A percentile compares a stretch with the other conserved stretches of the same genome.
Evolutionary conservation across 179 eudicot species (phyloP).

Genomic region (Actinidia polygama): DNA sequence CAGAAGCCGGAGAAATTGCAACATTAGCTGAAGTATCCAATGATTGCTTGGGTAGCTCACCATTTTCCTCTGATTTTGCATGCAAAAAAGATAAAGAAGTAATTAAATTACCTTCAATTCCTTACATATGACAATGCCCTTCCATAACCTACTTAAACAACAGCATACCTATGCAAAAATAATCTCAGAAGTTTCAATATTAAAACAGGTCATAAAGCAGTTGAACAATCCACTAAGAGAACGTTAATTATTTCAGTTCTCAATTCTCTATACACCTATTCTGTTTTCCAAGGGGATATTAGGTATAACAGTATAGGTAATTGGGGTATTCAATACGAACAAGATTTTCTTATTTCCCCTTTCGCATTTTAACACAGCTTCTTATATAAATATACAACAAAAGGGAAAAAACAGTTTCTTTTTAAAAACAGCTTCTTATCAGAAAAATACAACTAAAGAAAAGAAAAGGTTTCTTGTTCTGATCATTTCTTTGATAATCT

Average conservation of each 20-base stretch:
- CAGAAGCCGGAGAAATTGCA: no score
- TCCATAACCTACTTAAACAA: not conserved
- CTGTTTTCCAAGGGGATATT: not conserved
- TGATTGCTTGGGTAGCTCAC: conserved; percentile 38
- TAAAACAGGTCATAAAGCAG: not conserved
- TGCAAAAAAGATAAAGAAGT: not conserved
- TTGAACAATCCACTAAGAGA: not conserved
- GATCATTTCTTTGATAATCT: no score
- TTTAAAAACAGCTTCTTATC: no score
- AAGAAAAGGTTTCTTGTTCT: no score
- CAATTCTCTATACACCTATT: not conserved
- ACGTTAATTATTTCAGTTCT: not conserved
- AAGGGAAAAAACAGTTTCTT: no score
- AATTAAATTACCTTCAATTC: not conserved
- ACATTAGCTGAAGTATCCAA: conserved; percentile 28
- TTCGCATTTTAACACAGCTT: not conserved
- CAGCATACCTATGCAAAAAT: not conserved
- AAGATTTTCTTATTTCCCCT: not conserved
- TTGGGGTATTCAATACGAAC: not conserved
- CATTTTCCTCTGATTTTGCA: conserved; percentile 66
- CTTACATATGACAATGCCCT: not conserved
- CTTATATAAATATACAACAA: no score
- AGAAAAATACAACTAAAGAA: no score
- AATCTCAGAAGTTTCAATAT: not conserved
- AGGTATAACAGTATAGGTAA: not conserved